phyloP scores from a whole-genome alignment of 495 filamentous ascomycete genomes.

The Penicillium cosmopolitanum region DNA sequence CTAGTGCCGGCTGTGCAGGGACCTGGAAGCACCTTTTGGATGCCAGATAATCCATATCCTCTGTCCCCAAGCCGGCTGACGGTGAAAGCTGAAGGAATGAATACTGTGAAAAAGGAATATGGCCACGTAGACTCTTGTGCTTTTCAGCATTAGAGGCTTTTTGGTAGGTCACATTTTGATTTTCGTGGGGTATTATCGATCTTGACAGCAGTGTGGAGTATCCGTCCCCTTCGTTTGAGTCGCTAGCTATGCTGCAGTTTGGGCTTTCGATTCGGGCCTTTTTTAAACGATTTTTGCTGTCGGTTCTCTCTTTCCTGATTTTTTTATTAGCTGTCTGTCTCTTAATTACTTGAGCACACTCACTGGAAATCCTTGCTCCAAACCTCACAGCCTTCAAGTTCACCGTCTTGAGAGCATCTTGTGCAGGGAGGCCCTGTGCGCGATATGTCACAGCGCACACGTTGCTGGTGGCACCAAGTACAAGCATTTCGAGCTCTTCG shows the following conservation, averaged over 20 bases:
- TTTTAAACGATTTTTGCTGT: background rate
- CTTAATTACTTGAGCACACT: background rate
- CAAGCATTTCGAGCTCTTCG: background rate
- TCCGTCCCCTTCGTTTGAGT: too few species aligned
- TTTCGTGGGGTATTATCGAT: too few species aligned
- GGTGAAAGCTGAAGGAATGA: background rate
- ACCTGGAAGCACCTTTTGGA: background rate
- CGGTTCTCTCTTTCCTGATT: background rate
- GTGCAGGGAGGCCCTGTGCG: background rate
- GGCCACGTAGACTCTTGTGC: background rate
- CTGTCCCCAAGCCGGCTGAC: background rate
- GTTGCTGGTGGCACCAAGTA: background rate
- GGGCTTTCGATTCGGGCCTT: background rate
- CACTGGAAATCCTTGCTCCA: background rate
- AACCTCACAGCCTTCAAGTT: background rate
- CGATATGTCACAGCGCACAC: conserved; percentile 2
- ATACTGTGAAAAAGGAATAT: background rate
- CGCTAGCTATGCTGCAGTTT: too few species aligned
- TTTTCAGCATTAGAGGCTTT: background rate
- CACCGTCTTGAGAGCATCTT: background rate
- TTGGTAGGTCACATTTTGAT: background rate
- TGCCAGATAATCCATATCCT: background rate
- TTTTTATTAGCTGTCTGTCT: background rate
- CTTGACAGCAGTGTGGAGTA: too few species aligned
- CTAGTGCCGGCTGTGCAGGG: background rate